phyloP scores from a whole-genome alignment of 768 basidiomycete species.

The Leccinellum rugosiceps region DNA sequence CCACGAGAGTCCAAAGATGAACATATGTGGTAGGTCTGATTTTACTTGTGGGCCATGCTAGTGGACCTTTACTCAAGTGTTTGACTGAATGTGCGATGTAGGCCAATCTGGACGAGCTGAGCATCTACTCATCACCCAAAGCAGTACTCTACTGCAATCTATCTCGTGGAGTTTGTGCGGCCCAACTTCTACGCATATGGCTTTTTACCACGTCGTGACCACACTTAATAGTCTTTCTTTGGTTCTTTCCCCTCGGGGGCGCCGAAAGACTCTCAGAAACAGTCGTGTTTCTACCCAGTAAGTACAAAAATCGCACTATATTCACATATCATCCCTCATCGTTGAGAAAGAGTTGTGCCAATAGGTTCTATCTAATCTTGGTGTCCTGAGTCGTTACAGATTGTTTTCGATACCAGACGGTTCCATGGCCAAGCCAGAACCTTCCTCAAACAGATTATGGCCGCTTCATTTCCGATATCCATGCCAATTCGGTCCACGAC shows the following conservation, averaged over 20 bases:
- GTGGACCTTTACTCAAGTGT: neutral
- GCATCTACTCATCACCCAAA: neutral
- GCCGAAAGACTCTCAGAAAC: neutral
- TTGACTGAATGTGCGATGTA: neutral
- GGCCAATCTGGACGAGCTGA: neutral
- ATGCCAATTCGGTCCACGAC: neutral
- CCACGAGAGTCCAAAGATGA: constrained; percentile 1
- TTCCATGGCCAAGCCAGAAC: neutral
- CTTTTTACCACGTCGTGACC: neutral
- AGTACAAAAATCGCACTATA: neutral
- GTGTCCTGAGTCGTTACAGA: neutral
- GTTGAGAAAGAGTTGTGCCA: neutral
- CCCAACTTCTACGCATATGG: neutral
- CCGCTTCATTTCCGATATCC: constrained; percentile 22
- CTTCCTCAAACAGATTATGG: constrained; percentile 9
- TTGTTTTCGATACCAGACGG: neutral
- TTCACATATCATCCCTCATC: neutral
- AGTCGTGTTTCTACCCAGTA: neutral
- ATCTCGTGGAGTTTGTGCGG: constrained; percentile 28
- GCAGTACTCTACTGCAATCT: neutral
- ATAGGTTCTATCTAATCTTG: neutral
- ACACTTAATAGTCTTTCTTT: neutral
- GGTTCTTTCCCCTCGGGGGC: neutral
- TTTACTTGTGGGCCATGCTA: neutral
- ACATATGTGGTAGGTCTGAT: neutral